phyloP scores from a whole-genome alignment of 1,284 basidiomycete genomes.

The Grifola frondosa region DNA sequence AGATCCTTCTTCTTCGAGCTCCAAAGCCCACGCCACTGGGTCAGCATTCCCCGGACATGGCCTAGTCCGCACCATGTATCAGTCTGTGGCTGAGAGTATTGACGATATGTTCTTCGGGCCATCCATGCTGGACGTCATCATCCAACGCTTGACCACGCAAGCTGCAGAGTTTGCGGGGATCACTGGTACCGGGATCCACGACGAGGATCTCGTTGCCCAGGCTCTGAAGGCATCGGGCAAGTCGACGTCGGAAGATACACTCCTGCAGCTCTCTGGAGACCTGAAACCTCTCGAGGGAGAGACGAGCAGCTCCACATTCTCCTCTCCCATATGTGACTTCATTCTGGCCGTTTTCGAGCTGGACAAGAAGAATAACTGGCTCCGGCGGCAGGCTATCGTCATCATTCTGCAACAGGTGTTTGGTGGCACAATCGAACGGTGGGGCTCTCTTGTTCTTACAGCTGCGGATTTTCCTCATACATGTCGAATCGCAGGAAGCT shows the following conservation, averaged over 20 bases:
- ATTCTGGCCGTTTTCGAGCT: slow-evolving; percentile 92
- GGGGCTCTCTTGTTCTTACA: too few relatives aligned
- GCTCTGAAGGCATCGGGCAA: slow-evolving; percentile 71
- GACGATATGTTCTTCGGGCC: slow-evolving; percentile 93
- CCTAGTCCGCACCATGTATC: slow-evolving; percentile 82
- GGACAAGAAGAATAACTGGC: slow-evolving; percentile 94
- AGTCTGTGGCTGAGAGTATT: slow-evolving; percentile 86
- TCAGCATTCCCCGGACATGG: slow-evolving; percentile 64
- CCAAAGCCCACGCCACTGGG: slow-evolving; percentile 34
- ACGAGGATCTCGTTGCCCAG: slow-evolving; percentile 80
- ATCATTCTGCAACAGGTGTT: slow-evolving; percentile 95
- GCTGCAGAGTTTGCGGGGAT: slow-evolving; percentile 86
- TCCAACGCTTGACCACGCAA: slow-evolving; percentile 83
- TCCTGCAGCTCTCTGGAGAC: slow-evolving; percentile 69
- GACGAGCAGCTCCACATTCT: slow-evolving; percentile 83
- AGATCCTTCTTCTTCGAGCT: slow-evolving; percentile 34
- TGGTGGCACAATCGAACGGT: slow-evolving; percentile 95
- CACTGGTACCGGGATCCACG: slow-evolving; percentile 74
- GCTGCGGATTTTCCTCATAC: not conserved
- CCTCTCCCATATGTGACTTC: slow-evolving; percentile 91
- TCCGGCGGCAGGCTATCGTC: slow-evolving; percentile 93
- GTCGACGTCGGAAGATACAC: slow-evolving; percentile 59
- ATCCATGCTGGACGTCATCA: slow-evolving; percentile 93
- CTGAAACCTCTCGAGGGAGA: slow-evolving; percentile 82
- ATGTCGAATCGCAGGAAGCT: slow-evolving; percentile 76